A percentile compares a stretch with the other conserved stretches of the same genome.
Evolutionary conservation across 805 yeast species (phyloP).

Genomic region (Scheffersomyces amazonensis): DNA sequence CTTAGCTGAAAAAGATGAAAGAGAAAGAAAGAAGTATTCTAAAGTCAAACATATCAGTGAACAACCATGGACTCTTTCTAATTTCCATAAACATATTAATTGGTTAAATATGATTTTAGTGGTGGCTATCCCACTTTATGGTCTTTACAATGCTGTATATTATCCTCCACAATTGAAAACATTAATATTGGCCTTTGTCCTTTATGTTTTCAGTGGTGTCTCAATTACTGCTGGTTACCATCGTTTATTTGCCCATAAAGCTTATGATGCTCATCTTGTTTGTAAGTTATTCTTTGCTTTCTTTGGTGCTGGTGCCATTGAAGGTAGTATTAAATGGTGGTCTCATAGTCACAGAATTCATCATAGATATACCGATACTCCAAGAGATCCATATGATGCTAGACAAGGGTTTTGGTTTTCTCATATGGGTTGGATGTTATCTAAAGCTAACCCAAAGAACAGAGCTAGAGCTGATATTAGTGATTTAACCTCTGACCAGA

Average conservation of each 20-base stretch:
- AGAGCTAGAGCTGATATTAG: conserved; percentile 80
- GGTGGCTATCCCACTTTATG: conserved; percentile 55
- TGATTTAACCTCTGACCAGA: conserved; percentile 73
- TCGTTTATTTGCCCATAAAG: conserved; percentile 73
- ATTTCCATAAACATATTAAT: conserved; percentile 74
- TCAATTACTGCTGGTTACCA: conserved; percentile 87
- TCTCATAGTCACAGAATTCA: conserved; percentile 81
- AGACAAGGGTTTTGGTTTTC: conserved; percentile 81
- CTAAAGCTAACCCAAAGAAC: conserved; percentile 76
- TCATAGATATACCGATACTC: conserved; percentile 82
- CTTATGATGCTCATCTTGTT: conserved; percentile 62
- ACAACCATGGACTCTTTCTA: conserved; percentile 69
- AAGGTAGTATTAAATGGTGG: conserved; percentile 91
- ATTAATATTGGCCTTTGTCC: conserved; percentile 46
- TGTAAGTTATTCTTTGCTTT: conserved; percentile 64
- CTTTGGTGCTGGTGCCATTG: conserved; percentile 80
- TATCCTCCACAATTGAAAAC: conserved; percentile 55
- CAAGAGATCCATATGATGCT: conserved; percentile 84
- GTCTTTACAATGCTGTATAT: conserved; percentile 42
- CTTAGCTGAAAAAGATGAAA: conserved; percentile 33
- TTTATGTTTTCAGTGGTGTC: conserved; percentile 62
- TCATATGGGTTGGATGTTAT: conserved; percentile 85
- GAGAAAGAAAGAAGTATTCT: conserved; percentile 38
- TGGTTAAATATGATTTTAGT: conserved; percentile 75
- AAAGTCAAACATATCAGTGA: conserved; percentile 63